Evolutionary conservation across 129 eudicot species (phyloP), one percentile per base, ranked within the genome.

Genomic region (Helianthus tuberosus): DNA sequence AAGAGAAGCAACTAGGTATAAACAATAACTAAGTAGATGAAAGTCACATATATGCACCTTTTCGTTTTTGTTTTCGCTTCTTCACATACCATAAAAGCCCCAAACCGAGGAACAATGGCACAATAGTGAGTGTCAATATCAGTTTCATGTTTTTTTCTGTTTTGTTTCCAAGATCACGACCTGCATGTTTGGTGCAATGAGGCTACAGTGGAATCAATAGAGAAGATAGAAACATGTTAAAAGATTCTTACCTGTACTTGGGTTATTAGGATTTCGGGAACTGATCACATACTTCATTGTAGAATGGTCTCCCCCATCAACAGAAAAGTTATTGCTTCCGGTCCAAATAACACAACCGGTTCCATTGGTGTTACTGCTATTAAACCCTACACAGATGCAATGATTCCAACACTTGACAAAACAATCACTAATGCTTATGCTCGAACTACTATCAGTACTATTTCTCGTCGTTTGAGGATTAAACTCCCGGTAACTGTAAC

Each of bases 381-480:
- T 17, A 68, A 71, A 88, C 64, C 76, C 89, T 16, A 74, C 66
- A 68, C 93, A 88, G 1, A 41, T 68, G 59, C 89, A 85, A 57
- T 88, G 60, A 17, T 78, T 69, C 89, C 80, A 88, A 41, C 93
- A 88, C 20, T 15, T 75, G 5, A 64, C 63, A 63, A 72, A 76
- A 62, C 92, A 87, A 51, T 87, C 92, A 63, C 89, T 66, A 54
- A 69, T 14, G 69, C 85, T 76, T 46, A 76, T 41, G 73, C 69
- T 75, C 11, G 78, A n/a, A 47, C 44, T 81, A 3, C 15, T 13
- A 58, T 79, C 78, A 20, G 41, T 59, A 54, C 0, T 10, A 48
- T n/a, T 80, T 46, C 16, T 13, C 15, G 51, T 52, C 36, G 1
- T 47, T 13, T 5, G 15, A 6, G 44, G 63, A 68, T 2, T 17